Percentiles rank a stretch among this genome's conserved stretches.
phyloP scores from a whole-genome alignment of 306 rosid genomes.

The Rosa lucieae region DNA sequence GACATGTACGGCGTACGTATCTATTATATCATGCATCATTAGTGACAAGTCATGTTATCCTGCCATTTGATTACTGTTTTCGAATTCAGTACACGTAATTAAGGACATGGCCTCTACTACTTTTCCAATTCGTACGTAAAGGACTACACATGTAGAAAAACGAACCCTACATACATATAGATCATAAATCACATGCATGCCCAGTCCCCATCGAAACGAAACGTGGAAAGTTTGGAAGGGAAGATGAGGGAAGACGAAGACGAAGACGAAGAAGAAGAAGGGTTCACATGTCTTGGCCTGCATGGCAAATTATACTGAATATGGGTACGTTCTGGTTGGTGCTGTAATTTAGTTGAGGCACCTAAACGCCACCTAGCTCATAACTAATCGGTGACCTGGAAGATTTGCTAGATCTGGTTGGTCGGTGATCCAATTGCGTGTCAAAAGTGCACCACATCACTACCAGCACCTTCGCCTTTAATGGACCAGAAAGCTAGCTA shows the following conservation, averaged over 20 bases:
- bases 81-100: not conserved
- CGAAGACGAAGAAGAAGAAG: not conserved
- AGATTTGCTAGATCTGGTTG: conserved; percentile 56
- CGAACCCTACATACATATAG: not conserved
- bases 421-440: conserved; percentile 30
- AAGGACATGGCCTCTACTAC: not conserved
- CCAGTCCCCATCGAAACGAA: not conserved
- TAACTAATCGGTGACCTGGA: conserved; percentile 45
- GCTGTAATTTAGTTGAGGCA: conserved; percentile 41
- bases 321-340: conserved; percentile 28
- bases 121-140: not conserved
- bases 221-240: conserved; percentile 4
- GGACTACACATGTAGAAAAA: not conserved
- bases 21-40: not conserved
- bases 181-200: not conserved
- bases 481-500: not conserved
- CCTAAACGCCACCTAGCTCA: not conserved
- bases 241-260: not conserved
- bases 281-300: conserved; percentile 49
- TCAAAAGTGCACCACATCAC: conserved; percentile 14
- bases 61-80: not conserved
- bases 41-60: no score
- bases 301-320: conserved; percentile 5
- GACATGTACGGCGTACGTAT: not conserved
- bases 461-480: not conserved